Evolutionary conservation across 768 basidiomycete species (phyloP), one percentile per base, ranked within the genome.

Genomic region (Mycena epipterygia): DNA sequence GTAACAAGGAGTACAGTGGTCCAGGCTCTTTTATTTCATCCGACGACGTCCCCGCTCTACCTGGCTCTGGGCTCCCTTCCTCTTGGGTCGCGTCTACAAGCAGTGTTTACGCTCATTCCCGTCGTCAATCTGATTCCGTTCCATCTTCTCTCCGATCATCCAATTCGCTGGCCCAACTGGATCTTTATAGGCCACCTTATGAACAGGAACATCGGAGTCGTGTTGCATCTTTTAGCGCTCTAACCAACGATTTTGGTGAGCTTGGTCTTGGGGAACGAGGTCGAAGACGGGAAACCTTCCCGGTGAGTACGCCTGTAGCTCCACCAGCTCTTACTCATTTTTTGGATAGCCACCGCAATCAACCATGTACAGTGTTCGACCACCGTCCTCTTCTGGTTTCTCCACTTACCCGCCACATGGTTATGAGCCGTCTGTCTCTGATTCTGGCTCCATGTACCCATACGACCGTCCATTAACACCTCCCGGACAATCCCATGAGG

Each of bases 1-100:
- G n/a, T n/a, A n/a, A n/a, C n/a, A n/a, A n/a, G 68, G 89, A 92
- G 56, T 95, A 95, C 73, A 92, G 89, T 29, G 95, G 95, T 0
- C 91, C 92, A 11, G 95, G 95, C 56, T 88, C 87, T 35, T 95
- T 95, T 76, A 83, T 89, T 9, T 89, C 94, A 2, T 80, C 84
- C 21, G 87, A 85, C 25, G 83, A 85, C 70, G 37, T 49, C 74
- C 63, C 71, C 77, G 27, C 71, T 76, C 60, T 69, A 77, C 49
- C 68, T 74, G 67, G 53, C 62, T 41, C 76, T 33, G 64, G 68
- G 39, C 64, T 76, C 23, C 79, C 77, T 33, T 70, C 78, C 58
- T 81, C 81, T 14, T 75, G 82, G 65, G 74, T 79, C 59, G 76
- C 79, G 29, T 80, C 83, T 29, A 74, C 82, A 30, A 75, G 82